A percentile compares a stretch with the other conserved stretches of the same genome.
These are phyloP conservation scores for Wallemia mellicola DNA, from an alignment of 1,284 basidiomycete genomes.

Conservation along the genomic window DNA sequence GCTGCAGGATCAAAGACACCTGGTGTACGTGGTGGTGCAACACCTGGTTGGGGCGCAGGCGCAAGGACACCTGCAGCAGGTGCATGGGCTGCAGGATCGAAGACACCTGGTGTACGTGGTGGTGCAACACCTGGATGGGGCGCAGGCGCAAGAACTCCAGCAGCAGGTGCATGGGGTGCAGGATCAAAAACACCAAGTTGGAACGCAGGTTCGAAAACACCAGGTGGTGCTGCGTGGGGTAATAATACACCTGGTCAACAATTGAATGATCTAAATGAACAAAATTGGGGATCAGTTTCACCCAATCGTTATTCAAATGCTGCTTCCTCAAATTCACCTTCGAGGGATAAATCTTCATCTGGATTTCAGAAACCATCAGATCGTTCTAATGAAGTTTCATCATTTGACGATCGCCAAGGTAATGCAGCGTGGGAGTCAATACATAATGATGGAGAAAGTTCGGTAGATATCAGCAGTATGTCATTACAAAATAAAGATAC, in stretches of 20 bases:
- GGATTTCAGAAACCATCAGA: too few species aligned
- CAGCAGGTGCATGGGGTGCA: background rate
- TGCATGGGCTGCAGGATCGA: slow-evolving; percentile 2
- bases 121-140: background rate
- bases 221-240: background rate
- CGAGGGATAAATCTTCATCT: too few species aligned
- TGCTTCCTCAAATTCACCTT: too few species aligned
- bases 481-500: background rate
- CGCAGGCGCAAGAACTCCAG: background rate
- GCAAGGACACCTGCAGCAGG: slow-evolving; percentile 14
- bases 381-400: too few species aligned
- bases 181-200: background rate
- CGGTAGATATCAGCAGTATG: slow-evolving; percentile 6
- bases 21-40: too few species aligned
- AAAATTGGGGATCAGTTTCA: background rate
- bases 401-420: background rate
- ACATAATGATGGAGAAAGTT: background rate
- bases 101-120: background rate
- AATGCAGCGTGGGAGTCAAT: background rate
- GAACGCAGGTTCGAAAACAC: background rate
- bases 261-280: background rate
- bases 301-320: too few species aligned
- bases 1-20: slow-evolving; percentile 13
- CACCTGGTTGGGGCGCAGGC: slow-evolving; percentile 25
- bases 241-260: background rate